Base-by-base conservation (phyloP, 345 rosid species). In the Lepidium aucheri region DNA sequence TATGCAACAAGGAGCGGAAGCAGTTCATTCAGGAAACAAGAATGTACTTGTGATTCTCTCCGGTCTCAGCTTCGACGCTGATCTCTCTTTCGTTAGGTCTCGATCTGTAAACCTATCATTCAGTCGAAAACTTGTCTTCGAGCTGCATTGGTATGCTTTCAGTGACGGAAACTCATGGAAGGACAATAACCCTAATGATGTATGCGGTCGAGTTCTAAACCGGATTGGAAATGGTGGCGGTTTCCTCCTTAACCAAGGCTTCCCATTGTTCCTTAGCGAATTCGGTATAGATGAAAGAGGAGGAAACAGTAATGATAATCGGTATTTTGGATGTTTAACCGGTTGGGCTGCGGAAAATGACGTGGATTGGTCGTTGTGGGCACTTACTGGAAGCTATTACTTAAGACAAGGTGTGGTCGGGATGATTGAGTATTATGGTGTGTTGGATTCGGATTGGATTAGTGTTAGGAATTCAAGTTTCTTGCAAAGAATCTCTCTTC, bases 1-100 rank as follows among this genome's bases (percentile, higher is more conserved):
- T 77, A 89, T 89, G 97, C 82, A 84, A 67, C 76, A 69, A 69
- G 97, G 97, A 59, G 99, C 97, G 0, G 99, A 90, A 74, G 92
- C 92, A 9, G 95, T 94, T 57, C 95, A 94, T 72, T 63, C 84
- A 33, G 85, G 86, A 47, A 94, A 94, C 73, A 96, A 95, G n/a
- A 72, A 88, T 36, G 84, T 90, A 62, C 91, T 94, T 3, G 93
- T 94, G 14, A 86, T 94, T 49, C 83, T 94, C 14, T 94, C 99
- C 0, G 96, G 99, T 33, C 81, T 94, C 59, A 82, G 49, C 65
- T 94, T 79, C 33, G 99, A 88, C 77, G 71, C 60, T 34, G 95
- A 91, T 63, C 72, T 94, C 46, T 82, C 95, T 0, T 94, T 88
- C 69, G 69, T 91, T 8, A 44, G 58, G 34, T 77, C 71, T 28